phyloP scores from a whole-genome alignment of 768 basidiomycete genomes.

The Leucocoprinus sp. region DNA sequence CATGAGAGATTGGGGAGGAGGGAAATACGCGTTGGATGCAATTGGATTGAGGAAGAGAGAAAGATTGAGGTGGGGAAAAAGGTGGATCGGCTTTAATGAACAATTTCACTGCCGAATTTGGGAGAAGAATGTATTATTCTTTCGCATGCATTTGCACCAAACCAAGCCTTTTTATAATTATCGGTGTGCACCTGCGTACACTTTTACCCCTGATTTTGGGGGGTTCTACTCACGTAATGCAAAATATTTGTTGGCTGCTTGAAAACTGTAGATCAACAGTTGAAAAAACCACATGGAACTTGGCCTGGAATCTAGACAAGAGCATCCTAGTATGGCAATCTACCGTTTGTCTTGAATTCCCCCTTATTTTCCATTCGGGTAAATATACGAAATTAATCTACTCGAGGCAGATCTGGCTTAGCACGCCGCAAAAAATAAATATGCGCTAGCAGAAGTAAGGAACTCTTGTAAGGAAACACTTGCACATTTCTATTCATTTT shows the following conservation, averaged over 20 bases:
- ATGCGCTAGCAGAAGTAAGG: slow-evolving; percentile 10
- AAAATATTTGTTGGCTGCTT: slow-evolving; percentile 17
- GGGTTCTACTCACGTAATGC: slow-evolving; percentile 56
- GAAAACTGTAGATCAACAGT: slow-evolving; percentile 13
- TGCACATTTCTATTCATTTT: slow-evolving; percentile 6
- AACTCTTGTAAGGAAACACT: slow-evolving; percentile 14
- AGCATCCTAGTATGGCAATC: slow-evolving; percentile 11
- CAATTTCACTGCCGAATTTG: slow-evolving; percentile 65
- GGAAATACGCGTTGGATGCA: slow-evolving; percentile 22
- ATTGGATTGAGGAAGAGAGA: slow-evolving; percentile 35
- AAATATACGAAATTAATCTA: slow-evolving; percentile 22
- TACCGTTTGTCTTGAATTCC: slow-evolving; percentile 11
- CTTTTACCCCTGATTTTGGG: slow-evolving; percentile 51
- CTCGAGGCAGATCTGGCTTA: slow-evolving; percentile 12
- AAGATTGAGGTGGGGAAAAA: slow-evolving; percentile 55
- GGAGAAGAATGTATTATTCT: slow-evolving; percentile 60
- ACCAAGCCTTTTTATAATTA: slow-evolving; percentile 52
- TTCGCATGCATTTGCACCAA: slow-evolving; percentile 58
- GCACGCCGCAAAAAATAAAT: slow-evolving; percentile 13
- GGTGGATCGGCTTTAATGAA: slow-evolving; percentile 71
- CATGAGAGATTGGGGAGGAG: slow-evolving; percentile 16
- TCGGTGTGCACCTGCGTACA: slow-evolving; percentile 40
- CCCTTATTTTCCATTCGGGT: slow-evolving; percentile 20
- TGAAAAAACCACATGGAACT: slow-evolving; percentile 22
- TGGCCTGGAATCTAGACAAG: slow-evolving; percentile 9